These are phyloP conservation scores for Rhodotorula graminis DNA, from an alignment of 768 basidiomycete genomes.

Conservation along the genomic window DNA sequence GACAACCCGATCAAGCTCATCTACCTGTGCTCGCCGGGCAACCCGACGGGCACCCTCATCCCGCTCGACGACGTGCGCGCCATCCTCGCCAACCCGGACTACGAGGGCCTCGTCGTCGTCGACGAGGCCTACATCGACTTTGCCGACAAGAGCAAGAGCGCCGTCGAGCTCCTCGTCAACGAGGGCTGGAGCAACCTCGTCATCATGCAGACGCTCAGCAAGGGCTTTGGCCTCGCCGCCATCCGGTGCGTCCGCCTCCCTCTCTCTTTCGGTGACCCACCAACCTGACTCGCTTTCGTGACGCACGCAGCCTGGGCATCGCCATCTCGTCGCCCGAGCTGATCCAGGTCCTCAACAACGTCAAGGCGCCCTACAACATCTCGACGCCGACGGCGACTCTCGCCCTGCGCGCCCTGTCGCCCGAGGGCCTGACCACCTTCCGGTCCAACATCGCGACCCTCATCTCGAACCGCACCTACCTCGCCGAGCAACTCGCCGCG, in stretches of 20 bases:
- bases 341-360: constrained; percentile 84
- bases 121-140: constrained; percentile 99
- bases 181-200: constrained; percentile 79
- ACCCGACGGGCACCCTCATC: constrained; percentile 86
- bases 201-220: constrained; percentile 95
- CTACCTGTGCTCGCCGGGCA: constrained; percentile 94
- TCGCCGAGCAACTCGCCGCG: constrained; percentile 55
- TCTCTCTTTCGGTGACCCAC: background rate
- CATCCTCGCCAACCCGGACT: constrained; percentile 70
- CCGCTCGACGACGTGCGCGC: constrained; percentile 63
- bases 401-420: constrained; percentile 70
- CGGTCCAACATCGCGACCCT: constrained; percentile 58
- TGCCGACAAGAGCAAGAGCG: constrained; percentile 52
- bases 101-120: constrained; percentile 85
- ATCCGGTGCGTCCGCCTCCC: constrained; percentile 63
- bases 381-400: constrained; percentile 81
- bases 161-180: constrained; percentile 54
- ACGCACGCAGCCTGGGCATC: constrained; percentile 65
- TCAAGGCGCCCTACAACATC: constrained; percentile 97
- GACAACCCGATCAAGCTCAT: constrained; percentile 69
- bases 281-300: background rate
- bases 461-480: constrained; percentile 55
- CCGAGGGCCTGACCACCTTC: constrained; percentile 59
- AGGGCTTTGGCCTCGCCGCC: constrained; percentile 90
- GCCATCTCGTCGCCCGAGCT: constrained; percentile 83